Percentiles rank a stretch among this genome's conserved stretches.
Evolutionary conservation across 345 rosid genomes (phyloP).

Genomic region (Heritiera littoralis): DNA sequence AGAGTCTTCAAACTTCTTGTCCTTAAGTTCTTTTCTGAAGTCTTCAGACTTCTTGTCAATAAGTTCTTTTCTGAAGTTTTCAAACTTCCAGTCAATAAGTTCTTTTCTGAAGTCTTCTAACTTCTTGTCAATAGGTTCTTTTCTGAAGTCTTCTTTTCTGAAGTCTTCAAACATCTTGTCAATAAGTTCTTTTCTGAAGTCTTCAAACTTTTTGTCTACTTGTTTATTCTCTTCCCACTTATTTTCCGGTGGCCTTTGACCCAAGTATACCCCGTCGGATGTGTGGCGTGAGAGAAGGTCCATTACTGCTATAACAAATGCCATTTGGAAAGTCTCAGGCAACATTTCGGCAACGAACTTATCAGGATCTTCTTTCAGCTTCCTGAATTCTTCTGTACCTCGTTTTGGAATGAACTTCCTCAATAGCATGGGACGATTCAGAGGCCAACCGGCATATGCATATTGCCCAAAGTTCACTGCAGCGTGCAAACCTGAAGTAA

Average conservation of each 20-base stretch:
- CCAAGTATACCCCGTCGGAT: conserved; percentile 57
- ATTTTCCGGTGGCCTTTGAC: conserved; percentile 36
- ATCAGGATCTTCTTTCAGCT: conserved; percentile 45
- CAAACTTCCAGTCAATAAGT: conserved; percentile 27
- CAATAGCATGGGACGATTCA: conserved; percentile 49
- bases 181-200: conserved; percentile 31
- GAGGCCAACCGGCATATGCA: conserved; percentile 62
- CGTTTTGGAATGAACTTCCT: conserved; percentile 43
- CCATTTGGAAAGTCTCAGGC: conserved; percentile 49
- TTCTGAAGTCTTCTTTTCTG: background rate
- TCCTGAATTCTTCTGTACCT: conserved; percentile 38
- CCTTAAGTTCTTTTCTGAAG: conserved; percentile 27
- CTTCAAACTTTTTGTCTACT: conserved; percentile 31
- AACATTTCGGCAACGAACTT: conserved; percentile 43
- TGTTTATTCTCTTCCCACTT: conserved; percentile 48
- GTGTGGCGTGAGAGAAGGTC: conserved; percentile 53
- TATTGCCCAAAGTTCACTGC: conserved; percentile 59
- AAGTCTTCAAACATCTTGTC: conserved; percentile 38
- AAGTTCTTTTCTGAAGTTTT: conserved; percentile 28
- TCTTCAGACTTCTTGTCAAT: conserved; percentile 31
- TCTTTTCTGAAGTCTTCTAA: conserved; percentile 34
- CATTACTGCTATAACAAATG: conserved; percentile 42
- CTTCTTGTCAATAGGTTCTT: conserved; percentile 18
- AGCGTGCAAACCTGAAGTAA: conserved; percentile 51
- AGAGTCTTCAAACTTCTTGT: conserved; percentile 37